These are phyloP conservation scores for Rubia balearica DNA, from an alignment of 305 asterid genomes.

Conservation along the genomic window DNA sequence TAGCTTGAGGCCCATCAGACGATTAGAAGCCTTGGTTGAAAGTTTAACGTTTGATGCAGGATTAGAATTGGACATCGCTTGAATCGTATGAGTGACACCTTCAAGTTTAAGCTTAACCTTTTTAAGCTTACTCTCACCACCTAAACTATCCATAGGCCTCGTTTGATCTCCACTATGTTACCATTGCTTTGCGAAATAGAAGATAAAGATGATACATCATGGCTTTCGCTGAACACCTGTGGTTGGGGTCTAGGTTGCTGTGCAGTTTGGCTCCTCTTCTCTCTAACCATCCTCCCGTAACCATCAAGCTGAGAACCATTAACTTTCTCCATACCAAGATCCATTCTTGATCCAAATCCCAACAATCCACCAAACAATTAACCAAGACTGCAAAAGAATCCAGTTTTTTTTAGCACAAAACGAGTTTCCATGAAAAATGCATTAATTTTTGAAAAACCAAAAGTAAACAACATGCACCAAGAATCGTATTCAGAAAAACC, in stretches of 20 bases:
- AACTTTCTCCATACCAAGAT: slow-evolving; percentile 50
- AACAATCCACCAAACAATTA: background rate
- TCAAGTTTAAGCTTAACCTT: slow-evolving; percentile 89
- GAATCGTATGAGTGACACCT: slow-evolving; percentile 77
- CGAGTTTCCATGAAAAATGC: background rate
- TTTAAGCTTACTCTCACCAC: slow-evolving; percentile 55
- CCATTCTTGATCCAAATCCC: background rate
- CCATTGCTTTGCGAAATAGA: slow-evolving; percentile 50
- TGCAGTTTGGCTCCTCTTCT: slow-evolving; percentile 65
- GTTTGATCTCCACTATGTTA: slow-evolving; percentile 19
- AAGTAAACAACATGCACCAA: background rate
- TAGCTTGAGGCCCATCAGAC: slow-evolving; percentile 39
- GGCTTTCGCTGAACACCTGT: too few relatives aligned
- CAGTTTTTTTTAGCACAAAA: background rate
- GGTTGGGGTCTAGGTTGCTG: slow-evolving; percentile 74
- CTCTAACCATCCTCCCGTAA: slow-evolving; percentile 38
- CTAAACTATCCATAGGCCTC: slow-evolving; percentile 32
- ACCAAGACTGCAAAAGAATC: slow-evolving; percentile 5
- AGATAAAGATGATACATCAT: slow-evolving; percentile 40
- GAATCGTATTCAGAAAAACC: background rate
- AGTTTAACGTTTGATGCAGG: slow-evolving; percentile 47
- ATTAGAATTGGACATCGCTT: slow-evolving; percentile 51
- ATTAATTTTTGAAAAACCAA: background rate
- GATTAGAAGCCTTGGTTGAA: slow-evolving; percentile 36
- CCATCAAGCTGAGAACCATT: slow-evolving; percentile 44